Conservation (phyloP, 2,329 filamentous ascomycete genomes). For the Chalaropsis thielavioides region DNA sequence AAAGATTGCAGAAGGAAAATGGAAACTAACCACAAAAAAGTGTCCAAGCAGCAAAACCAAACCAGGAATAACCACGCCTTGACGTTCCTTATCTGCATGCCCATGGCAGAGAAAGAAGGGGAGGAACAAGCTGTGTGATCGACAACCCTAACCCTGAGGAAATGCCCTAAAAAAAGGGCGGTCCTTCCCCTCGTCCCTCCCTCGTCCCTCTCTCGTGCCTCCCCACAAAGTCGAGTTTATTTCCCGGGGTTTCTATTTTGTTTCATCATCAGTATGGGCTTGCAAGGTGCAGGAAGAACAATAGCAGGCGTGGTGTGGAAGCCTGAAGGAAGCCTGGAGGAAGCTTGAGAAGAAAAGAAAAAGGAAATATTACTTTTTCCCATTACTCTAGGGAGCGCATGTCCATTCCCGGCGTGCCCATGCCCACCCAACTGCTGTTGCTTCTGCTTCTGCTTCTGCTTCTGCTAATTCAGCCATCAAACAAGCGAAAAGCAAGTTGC, state of each 20-base stretch:
- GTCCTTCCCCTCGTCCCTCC: too few relatives aligned
- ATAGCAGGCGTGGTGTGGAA: too few relatives aligned
- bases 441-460: too few relatives aligned
- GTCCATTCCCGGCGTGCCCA: too few relatives aligned
- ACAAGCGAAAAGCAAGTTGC: too few relatives aligned
- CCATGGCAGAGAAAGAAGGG: not conserved
- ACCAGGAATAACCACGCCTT: not conserved
- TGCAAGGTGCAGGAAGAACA: not conserved
- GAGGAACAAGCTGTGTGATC: too few relatives aligned
- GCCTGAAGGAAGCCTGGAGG: not conserved
- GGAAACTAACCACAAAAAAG: not conserved
- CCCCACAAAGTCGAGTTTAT: not conserved
- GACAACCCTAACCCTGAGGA: not conserved
- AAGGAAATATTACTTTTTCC: not conserved
- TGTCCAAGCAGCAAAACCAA: not conserved
- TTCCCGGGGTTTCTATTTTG: not conserved
- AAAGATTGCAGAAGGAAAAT: too few relatives aligned
- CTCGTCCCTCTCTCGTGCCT: too few relatives aligned
- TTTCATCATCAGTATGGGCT: not conserved
- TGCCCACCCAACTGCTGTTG: too few relatives aligned
- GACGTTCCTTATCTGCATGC: not conserved
- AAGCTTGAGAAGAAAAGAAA: not conserved
- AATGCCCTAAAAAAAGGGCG: not conserved
- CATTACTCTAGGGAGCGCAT: too few relatives aligned
- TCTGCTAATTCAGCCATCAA: too few relatives aligned